Base-by-base conservation (phyloP, 2,329 filamentous ascomycete species). In the Harringtonia lauricola region DNA sequence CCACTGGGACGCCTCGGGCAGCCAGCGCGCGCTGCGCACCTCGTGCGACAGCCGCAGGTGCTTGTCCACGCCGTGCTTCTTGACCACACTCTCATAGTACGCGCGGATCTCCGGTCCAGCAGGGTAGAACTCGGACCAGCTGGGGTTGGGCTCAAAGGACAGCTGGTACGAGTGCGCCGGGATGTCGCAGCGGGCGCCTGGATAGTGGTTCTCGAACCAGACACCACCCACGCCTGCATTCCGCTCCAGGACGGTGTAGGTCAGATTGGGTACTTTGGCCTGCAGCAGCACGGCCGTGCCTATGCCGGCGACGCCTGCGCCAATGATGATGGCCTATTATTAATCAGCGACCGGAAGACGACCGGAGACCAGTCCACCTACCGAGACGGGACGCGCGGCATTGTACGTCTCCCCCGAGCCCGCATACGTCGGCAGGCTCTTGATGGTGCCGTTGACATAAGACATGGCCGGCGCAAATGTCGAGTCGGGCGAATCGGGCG, bases 221-320 rank as follows among this genome's bases (percentile, higher is more conserved):
- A 39, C 44, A 38, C 49, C 41, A 19, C 47, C 41, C 19, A 30
- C 35, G 6, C 17, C 24, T 22, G 21, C 34, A 5, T 38, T 33
- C 12, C 45, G 36, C 8, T 51, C 49, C n/a, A 42, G 45, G 6
- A 51, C 30, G 3, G 39, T 43, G 28, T 46, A 22, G 1, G 29
- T 30, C 3, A 43, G 17, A 24, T 48, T 51, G 3, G 33, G 40
- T 2, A 51, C 44, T 29, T 51, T 48, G 14, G 39, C 35, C 5
- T 44, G 39, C n/a, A 51, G 30, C 12, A 48, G 31, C 14, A 49
- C 41, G 18, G 47, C 43, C 8, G 45, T 41, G 4, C 41, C 34
- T 4, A 76, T 55, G 60, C 70, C 42, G 68, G 68, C 49, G 65
- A 75, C 47, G 67, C 75, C 49, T 64, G 69, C 53, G 72, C 71